Conservation (phyloP, 2,329 filamentous ascomycete genomes). For the Thelonectria discophora region DNA sequence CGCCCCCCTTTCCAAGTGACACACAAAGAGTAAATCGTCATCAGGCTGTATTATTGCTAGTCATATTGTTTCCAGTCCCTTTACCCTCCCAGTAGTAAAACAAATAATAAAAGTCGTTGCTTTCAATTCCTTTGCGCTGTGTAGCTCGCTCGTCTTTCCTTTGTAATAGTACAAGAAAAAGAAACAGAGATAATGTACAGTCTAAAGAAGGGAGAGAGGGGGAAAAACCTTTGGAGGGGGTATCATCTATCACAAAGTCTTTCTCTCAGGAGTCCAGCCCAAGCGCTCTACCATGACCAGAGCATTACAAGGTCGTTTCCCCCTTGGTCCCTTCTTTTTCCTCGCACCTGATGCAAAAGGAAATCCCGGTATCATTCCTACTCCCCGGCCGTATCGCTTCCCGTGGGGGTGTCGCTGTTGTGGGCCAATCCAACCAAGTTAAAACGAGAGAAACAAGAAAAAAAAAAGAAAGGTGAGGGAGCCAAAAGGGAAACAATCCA, state of each 20-base stretch:
- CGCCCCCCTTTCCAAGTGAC: no score
- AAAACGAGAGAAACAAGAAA: conserved; percentile 22
- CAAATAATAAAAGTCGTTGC: conserved; percentile 20
- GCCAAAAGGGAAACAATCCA: conserved; percentile 23
- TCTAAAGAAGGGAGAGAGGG: conserved; percentile 33
- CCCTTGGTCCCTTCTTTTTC: conserved; percentile 29
- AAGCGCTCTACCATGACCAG: conserved; percentile 36
- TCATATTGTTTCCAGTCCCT: no score
- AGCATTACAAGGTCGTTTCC: conserved; percentile 32
- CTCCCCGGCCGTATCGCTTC: conserved; percentile 18
- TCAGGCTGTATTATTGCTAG: no score
- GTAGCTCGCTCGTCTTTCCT: conserved; percentile 38
- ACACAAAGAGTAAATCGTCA: no score
- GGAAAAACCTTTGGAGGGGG: conserved; percentile 38
- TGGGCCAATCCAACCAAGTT: conserved; percentile 28
- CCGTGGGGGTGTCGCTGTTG: conserved; percentile 32
- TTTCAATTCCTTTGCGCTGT: conserved; percentile 33
- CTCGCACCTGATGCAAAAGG: conserved; percentile 41
- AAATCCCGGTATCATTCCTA: conserved; percentile 19
- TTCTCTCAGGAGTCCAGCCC: conserved; percentile 44
- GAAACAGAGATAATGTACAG: conserved; percentile 39
- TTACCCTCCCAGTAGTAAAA: no score
- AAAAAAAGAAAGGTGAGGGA: conserved; percentile 25
- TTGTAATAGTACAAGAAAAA: conserved; percentile 2
- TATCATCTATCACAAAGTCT: conserved; percentile 44